Evolutionary conservation across 345 rosid species (phyloP).

Genomic region (Microcos paniculata): DNA sequence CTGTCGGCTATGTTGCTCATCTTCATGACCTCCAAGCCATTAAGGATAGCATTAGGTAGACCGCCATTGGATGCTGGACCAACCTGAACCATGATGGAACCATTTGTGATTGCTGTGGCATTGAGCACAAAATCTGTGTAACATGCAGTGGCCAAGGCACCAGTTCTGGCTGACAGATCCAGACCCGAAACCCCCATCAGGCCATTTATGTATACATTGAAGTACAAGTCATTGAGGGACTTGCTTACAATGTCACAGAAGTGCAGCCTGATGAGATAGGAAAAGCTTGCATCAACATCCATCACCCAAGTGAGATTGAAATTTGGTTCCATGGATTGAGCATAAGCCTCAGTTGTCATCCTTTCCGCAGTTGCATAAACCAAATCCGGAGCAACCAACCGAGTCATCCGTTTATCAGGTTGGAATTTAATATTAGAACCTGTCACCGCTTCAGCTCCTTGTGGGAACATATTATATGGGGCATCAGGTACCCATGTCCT

Average conservation of each 20-base stretch:
- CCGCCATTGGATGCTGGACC: conserved; percentile 50
- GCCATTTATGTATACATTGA: conserved; percentile 62
- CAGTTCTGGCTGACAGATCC: conserved; percentile 53
- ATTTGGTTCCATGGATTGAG: conserved; percentile 45
- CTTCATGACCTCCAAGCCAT: conserved; percentile 80
- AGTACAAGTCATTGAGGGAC: conserved; percentile 55
- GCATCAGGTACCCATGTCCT: conserved; percentile 71
- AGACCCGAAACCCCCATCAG: conserved; percentile 39
- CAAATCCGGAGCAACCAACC: conserved; percentile 47
- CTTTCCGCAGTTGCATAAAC: conserved; percentile 55
- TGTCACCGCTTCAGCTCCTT: conserved; percentile 44
- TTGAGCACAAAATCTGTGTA: conserved; percentile 55
- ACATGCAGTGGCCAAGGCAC: conserved; percentile 45
- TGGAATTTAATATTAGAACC: conserved; percentile 46
- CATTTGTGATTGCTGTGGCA: conserved; percentile 45
- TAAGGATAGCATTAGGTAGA: conserved; percentile 57
- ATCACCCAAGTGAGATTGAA: conserved; percentile 79
- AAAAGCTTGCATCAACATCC: conserved; percentile 51
- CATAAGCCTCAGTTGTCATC: conserved; percentile 42
- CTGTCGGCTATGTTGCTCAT: conserved; percentile 57
- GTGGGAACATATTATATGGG: conserved; percentile 45
- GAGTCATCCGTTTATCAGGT: conserved; percentile 39
- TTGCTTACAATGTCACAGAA: conserved; percentile 85
- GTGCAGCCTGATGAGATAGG: conserved; percentile 66
- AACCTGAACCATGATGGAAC: conserved; percentile 59